These are phyloP conservation scores for Golubevia sp. DNA, from an alignment of 1,284 basidiomycete species.

Conservation along the genomic window DNA sequence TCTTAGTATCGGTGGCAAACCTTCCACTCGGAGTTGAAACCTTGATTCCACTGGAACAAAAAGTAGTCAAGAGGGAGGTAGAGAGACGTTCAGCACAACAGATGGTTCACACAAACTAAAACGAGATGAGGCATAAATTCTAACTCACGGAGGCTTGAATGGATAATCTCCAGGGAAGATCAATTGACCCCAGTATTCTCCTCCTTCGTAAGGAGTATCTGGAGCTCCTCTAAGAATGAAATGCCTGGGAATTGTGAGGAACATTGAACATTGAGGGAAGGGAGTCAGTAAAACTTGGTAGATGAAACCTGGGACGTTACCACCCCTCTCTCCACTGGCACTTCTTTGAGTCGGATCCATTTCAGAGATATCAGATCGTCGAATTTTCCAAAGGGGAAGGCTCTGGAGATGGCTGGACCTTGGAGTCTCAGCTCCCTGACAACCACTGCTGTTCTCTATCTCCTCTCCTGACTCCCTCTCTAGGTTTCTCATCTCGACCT, in stretches of 20 bases:
- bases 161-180: conserved; percentile 35
- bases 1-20: conserved; percentile 90
- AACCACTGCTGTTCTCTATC: too few species aligned
- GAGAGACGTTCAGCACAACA: too few species aligned
- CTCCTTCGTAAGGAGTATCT: conserved; percentile 87
- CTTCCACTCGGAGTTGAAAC: conserved; percentile 93
- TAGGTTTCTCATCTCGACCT: too few species aligned
- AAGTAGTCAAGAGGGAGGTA: background rate
- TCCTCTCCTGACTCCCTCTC: too few species aligned
- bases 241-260: conserved; percentile 62
- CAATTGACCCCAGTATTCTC: conserved; percentile 79
- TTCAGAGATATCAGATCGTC: too few species aligned
- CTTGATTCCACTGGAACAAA: conserved; percentile 75
- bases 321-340: background rate
- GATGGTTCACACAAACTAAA: too few species aligned
- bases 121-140: background rate
- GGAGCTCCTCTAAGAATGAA: conserved; percentile 77
- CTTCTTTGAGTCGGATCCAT: too few species aligned
- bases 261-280: background rate
- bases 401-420: too few species aligned
- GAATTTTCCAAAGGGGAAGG: too few species aligned
- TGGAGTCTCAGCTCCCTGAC: too few species aligned
- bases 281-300: background rate
- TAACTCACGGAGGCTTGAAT: conserved; percentile 65
- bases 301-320: background rate